Evolutionary conservation across 495 filamentous ascomycete species (phyloP).

Genomic region (Talaromyces adpressus): DNA sequence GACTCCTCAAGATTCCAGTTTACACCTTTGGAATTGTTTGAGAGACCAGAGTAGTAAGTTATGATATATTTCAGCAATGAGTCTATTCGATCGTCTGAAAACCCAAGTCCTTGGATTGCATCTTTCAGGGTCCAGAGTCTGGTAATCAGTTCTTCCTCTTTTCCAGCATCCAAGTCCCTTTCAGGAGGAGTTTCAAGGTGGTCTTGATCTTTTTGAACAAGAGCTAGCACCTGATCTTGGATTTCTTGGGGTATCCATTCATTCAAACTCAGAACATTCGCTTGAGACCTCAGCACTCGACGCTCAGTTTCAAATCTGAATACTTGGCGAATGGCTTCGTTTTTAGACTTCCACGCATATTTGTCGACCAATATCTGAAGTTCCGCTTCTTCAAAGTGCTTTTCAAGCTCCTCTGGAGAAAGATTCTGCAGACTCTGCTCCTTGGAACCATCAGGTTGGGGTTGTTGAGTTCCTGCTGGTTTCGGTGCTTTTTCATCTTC

Average conservation of each 20-base stretch:
- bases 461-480: constrained; percentile 15
- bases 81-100: constrained; percentile 54
- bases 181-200: constrained; percentile 24
- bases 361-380: constrained; percentile 81
- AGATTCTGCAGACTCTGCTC: constrained; percentile 37
- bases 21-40: constrained; percentile 48
- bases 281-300: constrained; percentile 67
- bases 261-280: constrained; percentile 56
- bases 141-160: constrained; percentile 66
- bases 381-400: constrained; percentile 71
- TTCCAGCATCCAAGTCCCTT: constrained; percentile 19
- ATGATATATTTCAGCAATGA: constrained; percentile 60
- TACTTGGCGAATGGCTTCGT: constrained; percentile 60
- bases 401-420: constrained; percentile 78
- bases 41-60: constrained; percentile 44
- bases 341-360: constrained; percentile 59
- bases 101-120: constrained; percentile 59
- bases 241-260: constrained; percentile 77
- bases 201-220: constrained; percentile 40
- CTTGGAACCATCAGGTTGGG: neutral
- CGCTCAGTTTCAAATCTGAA: constrained; percentile 70
- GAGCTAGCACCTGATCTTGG: constrained; percentile 63
- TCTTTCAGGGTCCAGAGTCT: constrained; percentile 76
- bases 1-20: constrained; percentile 81
- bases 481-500: constrained; percentile 33